Evolutionary conservation across 345 rosid genomes (phyloP).

Genomic region (Aquilaria sinensis): DNA sequence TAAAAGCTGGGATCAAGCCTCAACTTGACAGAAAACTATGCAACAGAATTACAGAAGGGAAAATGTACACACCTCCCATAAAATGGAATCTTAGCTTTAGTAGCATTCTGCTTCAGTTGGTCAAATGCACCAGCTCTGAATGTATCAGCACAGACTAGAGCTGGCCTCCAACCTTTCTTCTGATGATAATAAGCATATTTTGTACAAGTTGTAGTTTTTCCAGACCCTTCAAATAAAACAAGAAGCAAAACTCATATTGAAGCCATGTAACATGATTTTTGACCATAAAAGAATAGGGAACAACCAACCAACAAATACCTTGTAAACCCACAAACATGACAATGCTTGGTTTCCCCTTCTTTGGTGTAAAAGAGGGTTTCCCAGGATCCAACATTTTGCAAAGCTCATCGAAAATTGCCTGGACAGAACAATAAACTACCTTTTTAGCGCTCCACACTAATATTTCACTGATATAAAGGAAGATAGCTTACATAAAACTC

Average conservation of each 20-base stretch:
- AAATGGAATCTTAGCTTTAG: constrained; percentile 62
- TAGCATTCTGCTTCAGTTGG: constrained; percentile 62
- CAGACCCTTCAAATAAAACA: constrained; percentile 36
- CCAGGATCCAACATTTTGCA: constrained; percentile 92
- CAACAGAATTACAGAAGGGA: not conserved
- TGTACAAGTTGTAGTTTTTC: constrained; percentile 55
- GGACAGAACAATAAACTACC: constrained; percentile 4
- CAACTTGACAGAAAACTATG: no score
- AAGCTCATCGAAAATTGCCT: constrained; percentile 88
- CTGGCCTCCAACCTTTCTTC: constrained; percentile 68
- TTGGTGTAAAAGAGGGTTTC: constrained; percentile 73
- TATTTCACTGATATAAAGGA: no score
- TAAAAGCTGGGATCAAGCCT: no score
- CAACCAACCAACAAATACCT: constrained; percentile 29
- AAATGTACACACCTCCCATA: constrained; percentile 41
- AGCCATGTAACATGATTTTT: no score
- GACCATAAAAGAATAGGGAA: no score
- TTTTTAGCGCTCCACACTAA: not conserved
- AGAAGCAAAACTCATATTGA: no score
- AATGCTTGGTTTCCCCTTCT: constrained; percentile 73
- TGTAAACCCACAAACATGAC: constrained; percentile 92
- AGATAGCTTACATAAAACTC: no score
- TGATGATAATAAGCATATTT: constrained; percentile 62
- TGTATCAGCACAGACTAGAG: constrained; percentile 63
- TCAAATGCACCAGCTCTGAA: constrained; percentile 74